Evolutionary conservation across 768 basidiomycete genomes (phyloP).

Genomic region (Naematelia aurantialba): DNA sequence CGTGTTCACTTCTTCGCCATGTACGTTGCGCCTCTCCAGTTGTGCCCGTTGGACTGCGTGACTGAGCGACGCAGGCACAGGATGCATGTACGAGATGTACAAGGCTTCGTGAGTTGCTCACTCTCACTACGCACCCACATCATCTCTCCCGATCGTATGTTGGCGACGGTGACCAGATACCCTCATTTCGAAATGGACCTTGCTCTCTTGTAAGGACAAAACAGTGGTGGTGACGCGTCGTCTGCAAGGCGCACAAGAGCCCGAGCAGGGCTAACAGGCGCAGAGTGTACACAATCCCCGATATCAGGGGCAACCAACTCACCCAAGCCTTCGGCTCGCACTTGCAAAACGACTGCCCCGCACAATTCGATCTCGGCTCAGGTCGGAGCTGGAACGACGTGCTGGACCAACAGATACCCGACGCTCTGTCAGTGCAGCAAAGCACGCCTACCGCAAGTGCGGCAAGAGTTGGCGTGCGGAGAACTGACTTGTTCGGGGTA

Average conservation of each 20-base stretch:
- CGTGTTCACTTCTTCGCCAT: constrained; percentile 35
- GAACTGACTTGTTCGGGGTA: too few relatives aligned
- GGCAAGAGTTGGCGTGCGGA: too few relatives aligned
- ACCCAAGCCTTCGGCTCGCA: constrained; percentile 33
- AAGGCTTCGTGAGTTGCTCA: constrained; percentile 46
- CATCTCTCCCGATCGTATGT: neutral
- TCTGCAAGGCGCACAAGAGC: too few relatives aligned
- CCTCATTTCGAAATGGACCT: too few relatives aligned
- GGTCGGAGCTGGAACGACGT: constrained; percentile 35
- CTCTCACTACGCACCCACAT: neutral
- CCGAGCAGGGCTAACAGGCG: neutral
- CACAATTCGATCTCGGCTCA: constrained; percentile 1
- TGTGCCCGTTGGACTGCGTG: neutral
- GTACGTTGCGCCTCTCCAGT: constrained; percentile 12
- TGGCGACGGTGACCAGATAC: too few relatives aligned
- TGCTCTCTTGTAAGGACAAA: too few relatives aligned
- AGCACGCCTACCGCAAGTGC: constrained; percentile 21
- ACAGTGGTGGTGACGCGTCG: too few relatives aligned
- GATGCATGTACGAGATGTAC: constrained; percentile 47
- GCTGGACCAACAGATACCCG: constrained; percentile 40
- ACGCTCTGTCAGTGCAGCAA: constrained; percentile 33
- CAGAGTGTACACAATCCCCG: constrained; percentile 34
- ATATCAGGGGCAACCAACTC: constrained; percentile 25
- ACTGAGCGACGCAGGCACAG: constrained; percentile 9
- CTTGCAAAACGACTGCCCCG: constrained; percentile 34